A percentile compares a stretch with the other conserved stretches of the same genome.
phyloP scores from a whole-genome alignment of 805 yeast genomes.

The Wickerhamiella cacticola region DNA sequence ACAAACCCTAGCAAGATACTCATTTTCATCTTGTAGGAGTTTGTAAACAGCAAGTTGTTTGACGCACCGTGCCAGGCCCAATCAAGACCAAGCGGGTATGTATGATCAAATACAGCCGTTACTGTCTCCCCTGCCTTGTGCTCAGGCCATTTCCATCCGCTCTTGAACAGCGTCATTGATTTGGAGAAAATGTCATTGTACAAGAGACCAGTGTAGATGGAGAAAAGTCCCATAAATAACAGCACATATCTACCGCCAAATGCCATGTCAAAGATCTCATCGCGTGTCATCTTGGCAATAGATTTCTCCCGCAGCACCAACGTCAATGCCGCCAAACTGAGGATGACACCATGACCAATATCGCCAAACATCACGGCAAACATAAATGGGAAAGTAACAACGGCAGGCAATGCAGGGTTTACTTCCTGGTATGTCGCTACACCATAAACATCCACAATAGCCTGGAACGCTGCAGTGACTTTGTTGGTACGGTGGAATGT shows the following conservation, averaged over 20 bases:
- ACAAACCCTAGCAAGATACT: conserved; percentile 88
- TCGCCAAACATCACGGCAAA: conserved; percentile 99
- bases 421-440: conserved; percentile 86
- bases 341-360: conserved; percentile 83
- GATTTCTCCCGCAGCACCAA: conserved; percentile 62
- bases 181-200: conserved; percentile 91
- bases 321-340: conserved; percentile 56
- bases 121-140: conserved; percentile 44
- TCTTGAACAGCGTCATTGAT: conserved; percentile 71
- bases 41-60: conserved; percentile 74
- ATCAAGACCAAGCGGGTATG: conserved; percentile 81
- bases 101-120: conserved; percentile 44
- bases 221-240: conserved; percentile 87
- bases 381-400: conserved; percentile 94
- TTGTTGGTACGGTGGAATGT: conserved; percentile 86
- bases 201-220: conserved; percentile 86
- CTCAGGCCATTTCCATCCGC: conserved; percentile 81
- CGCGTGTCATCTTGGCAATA: conserved; percentile 56
- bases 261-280: conserved; percentile 95
- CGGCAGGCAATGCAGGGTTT: conserved; percentile 89
- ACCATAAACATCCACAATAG: conserved; percentile 92
- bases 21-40: conserved; percentile 94
- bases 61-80: conserved; percentile 97
- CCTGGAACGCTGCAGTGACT: conserved; percentile 84
- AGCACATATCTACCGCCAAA: conserved; percentile 84